Conservation (phyloP, 2,329 filamentous ascomycete genomes). For the Pseudogymnoascus sp. region DNA sequence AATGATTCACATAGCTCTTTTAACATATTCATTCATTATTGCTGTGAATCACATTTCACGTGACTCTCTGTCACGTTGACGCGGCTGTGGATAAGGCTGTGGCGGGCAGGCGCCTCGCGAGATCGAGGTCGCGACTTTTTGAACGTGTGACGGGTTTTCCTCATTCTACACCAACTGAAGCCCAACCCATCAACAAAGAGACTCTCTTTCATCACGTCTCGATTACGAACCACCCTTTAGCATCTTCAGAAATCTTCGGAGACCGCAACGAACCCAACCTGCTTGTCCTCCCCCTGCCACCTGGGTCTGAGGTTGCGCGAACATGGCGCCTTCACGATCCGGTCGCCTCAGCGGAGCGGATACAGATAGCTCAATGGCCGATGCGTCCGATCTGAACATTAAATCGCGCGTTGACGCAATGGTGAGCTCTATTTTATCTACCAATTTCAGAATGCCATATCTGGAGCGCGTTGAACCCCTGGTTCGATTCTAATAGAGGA, state of each 20-base stretch:
- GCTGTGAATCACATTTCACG: not conserved
- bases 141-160: slow-evolving; percentile 1
- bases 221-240: not conserved
- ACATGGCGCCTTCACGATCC: slow-evolving; percentile 49
- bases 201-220: slow-evolving; percentile 12
- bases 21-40: not conserved
- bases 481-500: not conserved
- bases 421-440: slow-evolving; percentile 20
- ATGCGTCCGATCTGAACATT: slow-evolving; percentile 40
- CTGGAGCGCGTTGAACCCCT: not conserved
- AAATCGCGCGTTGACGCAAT: slow-evolving; percentile 28
- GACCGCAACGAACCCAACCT: slow-evolving; percentile 16
- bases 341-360: slow-evolving; percentile 42
- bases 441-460: not conserved
- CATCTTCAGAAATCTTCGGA: not conserved
- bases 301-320: slow-evolving; percentile 30
- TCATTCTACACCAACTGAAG: slow-evolving; percentile 1
- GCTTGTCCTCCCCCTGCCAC: not conserved
- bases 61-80: slow-evolving; percentile 1
- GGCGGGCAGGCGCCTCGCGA: not conserved
- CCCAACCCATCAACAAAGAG: slow-evolving; percentile 14
- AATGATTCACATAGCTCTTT: not conserved
- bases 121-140: slow-evolving; percentile 8
- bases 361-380: slow-evolving; percentile 55
- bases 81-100: slow-evolving; percentile 6